These are phyloP conservation scores for Fusarium sp. DNA, from an alignment of 2,329 filamentous ascomycete genomes.

Conservation along the genomic window DNA sequence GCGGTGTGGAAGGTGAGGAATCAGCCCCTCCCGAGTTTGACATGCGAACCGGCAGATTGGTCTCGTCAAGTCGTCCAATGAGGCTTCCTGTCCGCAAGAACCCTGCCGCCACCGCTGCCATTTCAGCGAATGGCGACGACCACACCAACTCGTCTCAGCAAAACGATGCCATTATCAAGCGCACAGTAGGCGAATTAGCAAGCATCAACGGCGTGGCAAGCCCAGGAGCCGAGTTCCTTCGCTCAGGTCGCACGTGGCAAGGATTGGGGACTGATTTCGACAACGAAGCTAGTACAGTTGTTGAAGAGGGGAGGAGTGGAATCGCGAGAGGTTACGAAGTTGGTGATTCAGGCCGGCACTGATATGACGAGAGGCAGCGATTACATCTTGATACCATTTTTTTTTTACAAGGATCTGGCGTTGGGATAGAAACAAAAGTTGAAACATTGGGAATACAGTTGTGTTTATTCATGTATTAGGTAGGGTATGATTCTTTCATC, in stretches of 20 bases:
- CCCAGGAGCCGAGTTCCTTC: slow-evolving; percentile 87
- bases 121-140: neutral
- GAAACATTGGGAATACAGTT: neutral
- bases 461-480: slow-evolving; percentile 2
- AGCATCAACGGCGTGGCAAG: slow-evolving; percentile 87
- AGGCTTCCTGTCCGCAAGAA: slow-evolving; percentile 51
- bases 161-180: slow-evolving; percentile 62
- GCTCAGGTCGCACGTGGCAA: slow-evolving; percentile 86
- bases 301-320: slow-evolving; percentile 88
- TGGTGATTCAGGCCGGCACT: slow-evolving; percentile 59
- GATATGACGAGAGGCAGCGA: neutral
- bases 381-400: slow-evolving; percentile 24
- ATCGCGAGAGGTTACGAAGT: slow-evolving; percentile 89
- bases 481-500: slow-evolving; percentile 2
- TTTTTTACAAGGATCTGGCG: slow-evolving; percentile 17
- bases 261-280: slow-evolving; percentile 87
- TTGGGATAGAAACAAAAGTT: slow-evolving; percentile 24
- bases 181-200: slow-evolving; percentile 72
- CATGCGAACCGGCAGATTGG: slow-evolving; percentile 83
- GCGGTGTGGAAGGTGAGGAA: slow-evolving; percentile 68
- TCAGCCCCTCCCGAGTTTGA: slow-evolving; percentile 92
- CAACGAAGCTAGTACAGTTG: slow-evolving; percentile 67
- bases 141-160: neutral
- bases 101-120: slow-evolving; percentile 15
- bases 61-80: slow-evolving; percentile 82